Conservation (phyloP, 805 yeast genomes). For the Clavispora asparagi region DNA sequence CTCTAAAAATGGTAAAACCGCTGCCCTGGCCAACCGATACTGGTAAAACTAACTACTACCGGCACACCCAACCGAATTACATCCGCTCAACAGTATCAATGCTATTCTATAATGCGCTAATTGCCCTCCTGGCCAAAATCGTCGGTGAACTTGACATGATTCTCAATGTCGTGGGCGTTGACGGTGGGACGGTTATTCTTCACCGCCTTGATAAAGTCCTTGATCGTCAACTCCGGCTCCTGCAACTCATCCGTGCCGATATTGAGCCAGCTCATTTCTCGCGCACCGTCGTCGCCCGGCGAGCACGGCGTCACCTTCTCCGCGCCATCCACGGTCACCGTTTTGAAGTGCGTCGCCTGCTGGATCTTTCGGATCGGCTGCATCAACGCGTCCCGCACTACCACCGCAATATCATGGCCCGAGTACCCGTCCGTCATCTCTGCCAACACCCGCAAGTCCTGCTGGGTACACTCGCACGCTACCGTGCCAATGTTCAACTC, state of each 20-base stretch:
- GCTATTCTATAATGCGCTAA: slow-evolving; percentile 20
- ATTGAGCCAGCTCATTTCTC: slow-evolving; percentile 91
- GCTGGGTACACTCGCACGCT: slow-evolving; percentile 69
- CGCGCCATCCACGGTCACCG: slow-evolving; percentile 40
- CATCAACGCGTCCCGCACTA: slow-evolving; percentile 96
- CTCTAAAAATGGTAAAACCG: too few species aligned
- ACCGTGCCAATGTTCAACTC: slow-evolving; percentile 88
- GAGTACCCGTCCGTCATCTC: slow-evolving; percentile 96
- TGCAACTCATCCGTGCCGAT: slow-evolving; percentile 81
- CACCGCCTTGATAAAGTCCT: slow-evolving; percentile 90
- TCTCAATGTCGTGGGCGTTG: slow-evolving; percentile 72
- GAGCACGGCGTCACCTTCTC: slow-evolving; percentile 83
- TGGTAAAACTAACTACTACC: too few species aligned
- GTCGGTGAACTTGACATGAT: slow-evolving; percentile 81
- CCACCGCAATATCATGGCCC: slow-evolving; percentile 95
- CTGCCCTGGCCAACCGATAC: too few species aligned
- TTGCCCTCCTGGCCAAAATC: slow-evolving; percentile 99
- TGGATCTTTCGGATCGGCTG: slow-evolving; percentile 95
- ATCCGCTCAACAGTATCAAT: too few species aligned
- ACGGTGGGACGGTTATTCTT: slow-evolving; percentile 94
- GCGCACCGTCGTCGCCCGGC: slow-evolving; percentile 88
- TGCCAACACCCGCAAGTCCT: slow-evolving; percentile 74
- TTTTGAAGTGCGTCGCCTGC: slow-evolving; percentile 90
- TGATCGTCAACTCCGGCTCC: slow-evolving; percentile 85
- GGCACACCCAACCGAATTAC: too few species aligned